These are phyloP conservation scores for Fusarium cicatricum DNA, from an alignment of 2,329 filamentous ascomycete species.

Conservation along the genomic window DNA sequence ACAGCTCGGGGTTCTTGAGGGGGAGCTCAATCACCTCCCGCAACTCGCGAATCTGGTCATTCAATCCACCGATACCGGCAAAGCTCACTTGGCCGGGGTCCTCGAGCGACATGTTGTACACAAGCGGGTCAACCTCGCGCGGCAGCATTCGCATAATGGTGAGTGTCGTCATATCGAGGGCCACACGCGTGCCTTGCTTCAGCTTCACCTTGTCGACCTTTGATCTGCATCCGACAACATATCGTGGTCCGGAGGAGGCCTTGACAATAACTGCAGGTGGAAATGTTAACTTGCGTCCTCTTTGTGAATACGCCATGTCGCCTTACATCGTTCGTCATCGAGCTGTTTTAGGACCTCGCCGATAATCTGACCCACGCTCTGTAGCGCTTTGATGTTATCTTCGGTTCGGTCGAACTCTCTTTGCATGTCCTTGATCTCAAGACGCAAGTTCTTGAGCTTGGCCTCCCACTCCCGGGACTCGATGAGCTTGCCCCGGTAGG, in stretches of 20 bases:
- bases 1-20: constrained; percentile 98
- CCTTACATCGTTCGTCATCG: constrained; percentile 95
- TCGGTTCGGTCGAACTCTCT: constrained; percentile 97
- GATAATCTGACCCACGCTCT: constrained; percentile 99
- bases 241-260: constrained; percentile 94
- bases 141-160: constrained; percentile 99
- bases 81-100: constrained; percentile 98
- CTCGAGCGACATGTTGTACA: constrained; percentile 99
- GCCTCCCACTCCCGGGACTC: constrained; percentile 99
- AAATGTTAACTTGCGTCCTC: constrained; percentile 30
- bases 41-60: constrained; percentile 97
- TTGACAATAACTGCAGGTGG: constrained; percentile 86
- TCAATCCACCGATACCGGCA: constrained; percentile 94
- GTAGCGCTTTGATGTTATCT: constrained; percentile 98
- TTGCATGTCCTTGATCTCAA: constrained; percentile 95
- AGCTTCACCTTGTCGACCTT: constrained; percentile 98
- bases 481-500: constrained; percentile 82
- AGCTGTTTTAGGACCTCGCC: constrained; percentile 98
- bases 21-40: constrained; percentile 98
- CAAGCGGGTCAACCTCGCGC: constrained; percentile 95
- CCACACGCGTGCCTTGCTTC: constrained; percentile 97
- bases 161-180: constrained; percentile 98
- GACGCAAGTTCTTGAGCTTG: constrained; percentile 90
- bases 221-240: constrained; percentile 97
- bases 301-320: constrained; percentile 13